Conservation (phyloP, 768 basidiomycete genomes). For the Rickenella mellea region DNA sequence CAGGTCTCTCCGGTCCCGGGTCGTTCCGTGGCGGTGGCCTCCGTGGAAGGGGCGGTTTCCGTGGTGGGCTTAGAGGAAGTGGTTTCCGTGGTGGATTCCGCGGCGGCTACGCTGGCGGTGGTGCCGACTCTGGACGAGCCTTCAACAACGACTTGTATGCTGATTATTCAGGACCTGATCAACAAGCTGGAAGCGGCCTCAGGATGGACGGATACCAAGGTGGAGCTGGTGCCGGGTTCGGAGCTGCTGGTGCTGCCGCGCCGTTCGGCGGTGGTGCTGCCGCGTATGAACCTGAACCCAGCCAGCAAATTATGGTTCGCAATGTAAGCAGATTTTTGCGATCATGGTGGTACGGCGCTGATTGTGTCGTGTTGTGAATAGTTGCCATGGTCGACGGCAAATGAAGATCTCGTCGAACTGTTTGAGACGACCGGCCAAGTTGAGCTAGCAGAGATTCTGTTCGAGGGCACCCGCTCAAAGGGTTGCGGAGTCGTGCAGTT, state of each 20-base stretch:
- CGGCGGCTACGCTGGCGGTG: conserved; percentile 32
- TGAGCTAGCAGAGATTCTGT: conserved; percentile 89
- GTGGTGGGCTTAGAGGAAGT: conserved; percentile 43
- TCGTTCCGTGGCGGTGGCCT: conserved; percentile 49
- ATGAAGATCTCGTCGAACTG: conserved; percentile 94
- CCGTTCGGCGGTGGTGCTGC: conserved; percentile 24
- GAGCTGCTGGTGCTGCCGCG: conserved; percentile 20
- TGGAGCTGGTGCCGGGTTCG: conserved; percentile 26
- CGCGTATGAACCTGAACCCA: conserved; percentile 63
- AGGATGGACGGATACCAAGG: conserved; percentile 28
- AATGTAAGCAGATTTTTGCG: conserved; percentile 62
- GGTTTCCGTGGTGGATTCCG: conserved; percentile 48
- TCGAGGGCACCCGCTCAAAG: conserved; percentile 86
- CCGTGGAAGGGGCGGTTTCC: conserved; percentile 42
- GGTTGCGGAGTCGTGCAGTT: conserved; percentile 97
- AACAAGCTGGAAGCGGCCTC: conserved; percentile 29
- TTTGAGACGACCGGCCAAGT: conserved; percentile 98
- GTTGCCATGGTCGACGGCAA: conserved; percentile 98
- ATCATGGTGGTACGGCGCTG: not conserved
- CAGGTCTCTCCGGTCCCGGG: conserved; percentile 66
- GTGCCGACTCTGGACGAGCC: conserved; percentile 40
- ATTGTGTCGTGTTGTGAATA: conserved; percentile 20
- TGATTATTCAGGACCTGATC: conserved; percentile 86
- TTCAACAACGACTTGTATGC: conserved; percentile 88
- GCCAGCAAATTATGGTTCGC: conserved; percentile 96